phyloP scores from a whole-genome alignment of 768 basidiomycete genomes.

The Xerocomellus chrysenteron region DNA sequence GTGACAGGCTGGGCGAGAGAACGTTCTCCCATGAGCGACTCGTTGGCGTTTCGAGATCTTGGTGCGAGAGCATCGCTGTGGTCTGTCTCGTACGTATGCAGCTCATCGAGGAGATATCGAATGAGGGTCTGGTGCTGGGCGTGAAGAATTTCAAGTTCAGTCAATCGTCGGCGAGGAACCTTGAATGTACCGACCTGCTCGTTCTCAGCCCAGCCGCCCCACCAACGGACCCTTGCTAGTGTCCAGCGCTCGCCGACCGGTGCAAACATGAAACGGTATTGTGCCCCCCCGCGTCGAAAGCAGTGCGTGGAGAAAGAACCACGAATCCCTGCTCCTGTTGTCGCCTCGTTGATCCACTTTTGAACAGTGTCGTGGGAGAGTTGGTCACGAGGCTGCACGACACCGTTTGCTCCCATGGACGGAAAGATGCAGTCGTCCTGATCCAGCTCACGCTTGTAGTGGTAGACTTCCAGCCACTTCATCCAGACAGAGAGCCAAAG shows the following conservation, averaged over 20 bases:
- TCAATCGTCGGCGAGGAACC: neutral
- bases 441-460: neutral
- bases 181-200: conserved; percentile 30
- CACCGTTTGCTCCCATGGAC: neutral
- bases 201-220: conserved; percentile 42
- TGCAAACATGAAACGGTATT: conserved; percentile 39
- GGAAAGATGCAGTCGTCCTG: neutral
- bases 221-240: conserved; percentile 32
- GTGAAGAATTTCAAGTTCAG: neutral
- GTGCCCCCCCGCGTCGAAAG: neutral
- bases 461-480: neutral
- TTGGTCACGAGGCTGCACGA: neutral
- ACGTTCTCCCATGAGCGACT: neutral
- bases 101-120: neutral
- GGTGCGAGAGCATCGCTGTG: neutral
- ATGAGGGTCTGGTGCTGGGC: neutral
- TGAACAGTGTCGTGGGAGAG: neutral
- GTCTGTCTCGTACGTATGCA: neutral
- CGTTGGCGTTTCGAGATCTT: neutral
- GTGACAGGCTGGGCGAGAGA: neutral
- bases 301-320: neutral
- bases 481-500: neutral
- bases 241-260: conserved; percentile 37
- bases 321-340: neutral
- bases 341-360: neutral